Percentiles rank a stretch among this genome's conserved stretches.
phyloP scores from a whole-genome alignment of 1,284 basidiomycete species.

The Trichosporon ovoides region DNA sequence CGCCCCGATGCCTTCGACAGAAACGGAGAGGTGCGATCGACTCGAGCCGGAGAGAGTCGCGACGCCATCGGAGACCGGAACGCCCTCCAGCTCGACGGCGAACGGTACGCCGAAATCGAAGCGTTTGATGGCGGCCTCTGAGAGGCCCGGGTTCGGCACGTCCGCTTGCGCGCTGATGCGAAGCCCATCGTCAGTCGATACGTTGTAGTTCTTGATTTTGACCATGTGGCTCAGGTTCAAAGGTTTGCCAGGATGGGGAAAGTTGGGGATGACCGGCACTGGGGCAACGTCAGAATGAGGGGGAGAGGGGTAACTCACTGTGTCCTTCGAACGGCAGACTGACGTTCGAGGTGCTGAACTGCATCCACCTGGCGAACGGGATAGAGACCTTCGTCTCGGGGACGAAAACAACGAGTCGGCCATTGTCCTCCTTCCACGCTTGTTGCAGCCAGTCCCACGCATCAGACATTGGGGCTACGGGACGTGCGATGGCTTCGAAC shows the following conservation, averaged over 20 bases:
- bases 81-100: conserved; percentile 31
- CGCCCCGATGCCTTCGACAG: conserved; percentile 25
- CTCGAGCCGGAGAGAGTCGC: conserved; percentile 14
- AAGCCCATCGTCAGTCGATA: conserved; percentile 24
- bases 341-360: conserved; percentile 30
- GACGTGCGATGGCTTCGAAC: conserved; percentile 31
- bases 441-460: conserved; percentile 35
- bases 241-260: conserved; percentile 37
- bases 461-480: conserved; percentile 34
- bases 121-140: not conserved
- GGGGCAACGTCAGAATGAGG: conserved; percentile 11
- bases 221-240: conserved; percentile 41
- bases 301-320: conserved; percentile 28
- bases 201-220: conserved; percentile 34
- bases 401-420: conserved; percentile 28
- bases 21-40: not conserved
- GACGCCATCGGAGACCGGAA: conserved; percentile 39
- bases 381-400: conserved; percentile 23
- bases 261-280: conserved; percentile 42
- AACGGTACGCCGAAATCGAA: conserved; percentile 32
- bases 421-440: conserved; percentile 35
- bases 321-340: conserved; percentile 26
- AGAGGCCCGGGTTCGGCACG: conserved; percentile 31
- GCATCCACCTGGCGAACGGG: conserved; percentile 30
- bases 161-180: conserved; percentile 33